phyloP scores from a whole-genome alignment of 2,329 filamentous ascomycete species.

The Claviceps digitariae region DNA sequence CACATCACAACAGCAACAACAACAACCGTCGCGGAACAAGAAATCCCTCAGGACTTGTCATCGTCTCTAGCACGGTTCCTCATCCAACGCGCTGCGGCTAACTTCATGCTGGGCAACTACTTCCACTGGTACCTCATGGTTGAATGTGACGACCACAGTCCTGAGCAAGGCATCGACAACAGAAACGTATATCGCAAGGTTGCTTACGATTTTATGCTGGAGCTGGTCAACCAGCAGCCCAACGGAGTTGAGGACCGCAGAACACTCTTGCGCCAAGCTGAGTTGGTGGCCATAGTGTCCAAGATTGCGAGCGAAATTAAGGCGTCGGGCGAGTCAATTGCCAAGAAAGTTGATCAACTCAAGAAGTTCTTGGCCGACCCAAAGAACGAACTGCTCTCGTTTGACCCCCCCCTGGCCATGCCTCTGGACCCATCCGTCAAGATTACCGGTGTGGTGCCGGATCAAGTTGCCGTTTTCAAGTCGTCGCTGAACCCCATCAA shows the following conservation, averaged over 20 bases:
- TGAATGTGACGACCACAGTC: constrained; percentile 76
- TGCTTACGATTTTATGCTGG: constrained; percentile 90
- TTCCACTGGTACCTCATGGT: constrained; percentile 99
- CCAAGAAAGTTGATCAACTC: constrained; percentile 68
- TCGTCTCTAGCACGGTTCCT: constrained; percentile 66
- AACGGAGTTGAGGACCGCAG: constrained; percentile 62
- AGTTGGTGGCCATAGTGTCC: constrained; percentile 74
- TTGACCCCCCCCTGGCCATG: constrained; percentile 77
- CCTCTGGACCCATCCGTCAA: constrained; percentile 76
- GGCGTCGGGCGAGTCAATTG: constrained; percentile 61
- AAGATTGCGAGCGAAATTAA: constrained; percentile 85
- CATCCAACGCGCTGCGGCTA: constrained; percentile 74
- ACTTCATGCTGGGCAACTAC: constrained; percentile 85
- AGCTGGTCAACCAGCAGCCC: constrained; percentile 56
- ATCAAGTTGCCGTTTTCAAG: constrained; percentile 87
- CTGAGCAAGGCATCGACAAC: constrained; percentile 59
- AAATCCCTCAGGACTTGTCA: constrained; percentile 62
- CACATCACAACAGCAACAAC: constrained; percentile 50
- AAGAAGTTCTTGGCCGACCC: constrained; percentile 78
- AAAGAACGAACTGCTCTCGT: constrained; percentile 72
- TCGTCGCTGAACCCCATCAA: constrained; percentile 86
- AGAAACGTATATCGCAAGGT: constrained; percentile 84
- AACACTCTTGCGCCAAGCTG: constrained; percentile 71
- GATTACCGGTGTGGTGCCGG: constrained; percentile 66
- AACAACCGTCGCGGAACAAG: constrained; percentile 24